Percentiles rank a stretch among this genome's conserved stretches.
Evolutionary conservation across 192 early-diverging fungal genomes (phyloP).

Genomic region (Mortierella claussenii): DNA sequence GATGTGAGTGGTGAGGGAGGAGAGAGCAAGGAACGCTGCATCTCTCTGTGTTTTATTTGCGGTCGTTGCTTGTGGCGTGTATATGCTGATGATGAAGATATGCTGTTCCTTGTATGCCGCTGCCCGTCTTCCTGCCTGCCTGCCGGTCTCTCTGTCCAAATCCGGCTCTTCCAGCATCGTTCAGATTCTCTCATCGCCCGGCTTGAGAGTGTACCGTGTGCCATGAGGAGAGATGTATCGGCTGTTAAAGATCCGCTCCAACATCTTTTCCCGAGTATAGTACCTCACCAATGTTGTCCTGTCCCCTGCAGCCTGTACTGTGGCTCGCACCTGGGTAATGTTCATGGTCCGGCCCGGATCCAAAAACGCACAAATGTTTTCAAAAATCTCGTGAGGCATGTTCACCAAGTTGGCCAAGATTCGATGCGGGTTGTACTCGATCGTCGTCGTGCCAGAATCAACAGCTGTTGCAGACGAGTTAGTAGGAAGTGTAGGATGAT

Average conservation of each 20-base stretch:
- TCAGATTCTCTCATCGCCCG: constrained; percentile 43
- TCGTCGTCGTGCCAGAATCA: neutral
- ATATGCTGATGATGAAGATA: too few species aligned
- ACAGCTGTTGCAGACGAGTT: neutral
- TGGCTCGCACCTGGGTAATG: constrained; percentile 37
- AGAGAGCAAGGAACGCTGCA: too few species aligned
- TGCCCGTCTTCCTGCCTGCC: too few species aligned
- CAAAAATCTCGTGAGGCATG: constrained; percentile 54
- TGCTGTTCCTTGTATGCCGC: too few species aligned
- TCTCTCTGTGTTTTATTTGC: too few species aligned
- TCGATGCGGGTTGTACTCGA: constrained; percentile 48
- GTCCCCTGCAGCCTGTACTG: constrained; percentile 34
- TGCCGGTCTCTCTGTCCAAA: too few species aligned
- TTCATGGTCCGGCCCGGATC: constrained; percentile 43
- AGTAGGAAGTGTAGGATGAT: neutral
- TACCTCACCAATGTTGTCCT: constrained; percentile 29
- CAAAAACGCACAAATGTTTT: constrained; percentile 45
- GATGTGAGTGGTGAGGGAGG: too few species aligned
- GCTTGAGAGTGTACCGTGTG: constrained; percentile 41
- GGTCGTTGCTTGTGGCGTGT: too few species aligned
- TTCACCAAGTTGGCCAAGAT: constrained; percentile 37
- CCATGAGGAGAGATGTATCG: constrained; percentile 49
- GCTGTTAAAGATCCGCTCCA: constrained; percentile 44
- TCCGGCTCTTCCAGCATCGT: too few species aligned
- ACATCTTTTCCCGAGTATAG: constrained; percentile 52